phyloP scores from a whole-genome alignment of 768 basidiomycete species.

The Russula abietina region DNA sequence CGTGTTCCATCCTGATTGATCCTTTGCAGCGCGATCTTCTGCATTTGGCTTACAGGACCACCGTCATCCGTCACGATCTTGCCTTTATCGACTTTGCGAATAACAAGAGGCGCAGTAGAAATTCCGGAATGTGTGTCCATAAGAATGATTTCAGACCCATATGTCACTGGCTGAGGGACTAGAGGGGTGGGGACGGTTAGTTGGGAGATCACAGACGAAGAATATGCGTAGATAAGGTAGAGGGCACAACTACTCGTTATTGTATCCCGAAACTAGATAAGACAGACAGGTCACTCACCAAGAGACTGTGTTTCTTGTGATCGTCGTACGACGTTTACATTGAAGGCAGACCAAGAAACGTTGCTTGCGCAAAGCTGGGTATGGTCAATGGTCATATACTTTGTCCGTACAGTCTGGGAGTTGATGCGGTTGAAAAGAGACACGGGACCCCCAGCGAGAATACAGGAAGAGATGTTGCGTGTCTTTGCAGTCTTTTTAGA shows the following conservation, averaged over 20 bases:
- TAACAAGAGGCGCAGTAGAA: constrained; percentile 76
- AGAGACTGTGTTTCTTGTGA: constrained; percentile 57
- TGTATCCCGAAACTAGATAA: neutral
- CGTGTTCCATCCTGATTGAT: constrained; percentile 76
- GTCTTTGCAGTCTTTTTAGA: constrained; percentile 97
- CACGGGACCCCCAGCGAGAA: constrained; percentile 82
- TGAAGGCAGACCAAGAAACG: constrained; percentile 89
- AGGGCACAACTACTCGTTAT: constrained; percentile 10
- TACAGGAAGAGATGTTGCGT: constrained; percentile 85
- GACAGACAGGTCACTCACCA: constrained; percentile 60
- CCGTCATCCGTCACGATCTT: constrained; percentile 81
- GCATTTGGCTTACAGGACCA: constrained; percentile 93
- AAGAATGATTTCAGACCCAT: constrained; percentile 83
- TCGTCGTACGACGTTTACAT: constrained; percentile 80
- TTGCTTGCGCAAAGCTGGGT: constrained; percentile 83
- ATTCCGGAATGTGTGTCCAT: constrained; percentile 82
- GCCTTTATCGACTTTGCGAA: constrained; percentile 91
- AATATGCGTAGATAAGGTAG: constrained; percentile 13
- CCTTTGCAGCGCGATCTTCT: constrained; percentile 87
- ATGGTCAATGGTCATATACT: constrained; percentile 93
- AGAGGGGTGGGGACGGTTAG: neutral
- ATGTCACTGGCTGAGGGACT: constrained; percentile 81
- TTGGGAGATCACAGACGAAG: neutral
- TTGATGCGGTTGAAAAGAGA: constrained; percentile 96
- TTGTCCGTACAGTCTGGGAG: constrained; percentile 92